Evolutionary conservation across 306 rosid species (phyloP), one percentile per base, ranked within the genome.

Genomic region (Gastrolobium bilobum): DNA sequence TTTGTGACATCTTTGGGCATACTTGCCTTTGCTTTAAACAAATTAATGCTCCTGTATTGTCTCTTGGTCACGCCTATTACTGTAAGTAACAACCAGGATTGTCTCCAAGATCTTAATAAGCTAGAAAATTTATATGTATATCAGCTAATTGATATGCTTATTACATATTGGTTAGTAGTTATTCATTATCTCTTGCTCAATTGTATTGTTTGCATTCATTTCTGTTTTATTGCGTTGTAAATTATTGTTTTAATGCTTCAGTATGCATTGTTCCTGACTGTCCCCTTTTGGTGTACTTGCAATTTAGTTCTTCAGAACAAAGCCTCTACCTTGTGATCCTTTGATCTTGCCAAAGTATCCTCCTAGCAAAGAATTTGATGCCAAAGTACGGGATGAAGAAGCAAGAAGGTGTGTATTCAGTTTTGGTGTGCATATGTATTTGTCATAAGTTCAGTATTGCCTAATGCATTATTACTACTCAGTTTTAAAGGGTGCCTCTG

Each of bases 291-390:
- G 38, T 74, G 43, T 65, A 42, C 59, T 75, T 80, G 56, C 9
- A 20, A 74, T 80, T 73, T 47, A 95, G 99, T 93, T 93, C 86
- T 95, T 95, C 84, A 82, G 94, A 8, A 81, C 85, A 33, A 95
- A 93, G 76, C 99, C 99, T 74, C 86, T 92, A 53, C 99, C 99
- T 35, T 95, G 99, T 79, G 99, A 95, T 89, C 96, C 99, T 33
- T 90, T 91, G 42, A 95, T 89, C 84, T 83, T 95, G 87, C 99
- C 99, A 9, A 95, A 90, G 87, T 95, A 95, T 84, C 98, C 99
- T 86, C 99, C 99, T 6, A 95, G 99, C 91, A 95, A 95, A 86
- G 99, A 95, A 91, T 88, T 95, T 81, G 99, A 95, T 83, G 96
- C 97, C 31, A 96, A 96, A 88, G 87, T 91, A 9, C 90, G 99